Evolutionary conservation across 1,284 basidiomycete genomes (phyloP).

Genomic region (Apiotrichum veenhuisii): DNA sequence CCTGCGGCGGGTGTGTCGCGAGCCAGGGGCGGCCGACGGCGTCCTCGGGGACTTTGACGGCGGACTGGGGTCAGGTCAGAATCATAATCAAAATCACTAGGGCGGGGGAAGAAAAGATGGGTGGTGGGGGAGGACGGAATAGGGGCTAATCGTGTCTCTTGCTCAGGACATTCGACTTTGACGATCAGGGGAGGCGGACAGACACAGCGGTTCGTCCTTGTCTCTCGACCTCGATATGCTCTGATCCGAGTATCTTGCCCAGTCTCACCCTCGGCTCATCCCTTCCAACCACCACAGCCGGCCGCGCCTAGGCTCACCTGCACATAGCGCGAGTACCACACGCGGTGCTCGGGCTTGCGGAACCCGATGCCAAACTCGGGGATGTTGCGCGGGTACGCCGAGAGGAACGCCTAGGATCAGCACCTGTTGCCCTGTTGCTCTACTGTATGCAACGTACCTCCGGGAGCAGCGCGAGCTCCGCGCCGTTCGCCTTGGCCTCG

Average conservation of each 20-base stretch:
- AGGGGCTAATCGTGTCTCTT: too few relatives aligned
- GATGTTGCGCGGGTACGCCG: conserved; percentile 42
- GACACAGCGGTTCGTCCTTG: too few relatives aligned
- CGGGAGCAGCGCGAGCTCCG: conserved; percentile 64
- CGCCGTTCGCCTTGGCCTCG: conserved; percentile 56
- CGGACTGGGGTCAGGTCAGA: conserved; percentile 8
- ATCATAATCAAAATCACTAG: too few relatives aligned
- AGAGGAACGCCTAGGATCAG: conserved; percentile 53
- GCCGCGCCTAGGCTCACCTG: conserved; percentile 13
- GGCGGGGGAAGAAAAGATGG: too few relatives aligned
- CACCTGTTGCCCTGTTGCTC: too few relatives aligned
- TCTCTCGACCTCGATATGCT: too few relatives aligned
- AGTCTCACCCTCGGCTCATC: too few relatives aligned
- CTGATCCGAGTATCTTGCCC: too few relatives aligned
- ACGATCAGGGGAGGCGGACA: too few relatives aligned
- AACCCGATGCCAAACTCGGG: conserved; percentile 29
- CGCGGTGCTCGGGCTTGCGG: conserved; percentile 29
- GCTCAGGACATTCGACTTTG: too few relatives aligned
- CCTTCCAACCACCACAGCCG: too few relatives aligned
- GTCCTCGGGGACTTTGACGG: conserved; percentile 21
- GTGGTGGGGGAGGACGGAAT: too few relatives aligned
- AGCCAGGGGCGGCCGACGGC: conserved; percentile 22
- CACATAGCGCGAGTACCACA: conserved; percentile 50
- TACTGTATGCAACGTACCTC: conserved; percentile 45
- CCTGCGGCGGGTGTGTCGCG: not conserved